phyloP scores from a whole-genome alignment of 139 green algal genomes.

The Chlorella sorokiniana region DNA sequence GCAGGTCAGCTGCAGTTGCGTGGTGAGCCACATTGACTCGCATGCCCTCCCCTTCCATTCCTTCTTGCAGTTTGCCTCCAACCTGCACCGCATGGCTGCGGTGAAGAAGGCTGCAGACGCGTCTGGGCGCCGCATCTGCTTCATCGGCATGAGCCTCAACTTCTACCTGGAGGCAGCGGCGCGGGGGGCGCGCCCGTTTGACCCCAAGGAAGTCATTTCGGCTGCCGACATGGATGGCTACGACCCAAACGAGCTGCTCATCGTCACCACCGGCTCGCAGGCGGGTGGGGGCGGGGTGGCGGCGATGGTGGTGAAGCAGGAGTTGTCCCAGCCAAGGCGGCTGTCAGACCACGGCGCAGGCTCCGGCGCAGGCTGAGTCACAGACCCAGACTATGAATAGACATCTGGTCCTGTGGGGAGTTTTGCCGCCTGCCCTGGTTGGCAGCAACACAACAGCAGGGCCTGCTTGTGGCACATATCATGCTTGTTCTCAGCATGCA shows the following conservation, averaged over 20 bases:
- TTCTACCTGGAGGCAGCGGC: conserved; percentile 95
- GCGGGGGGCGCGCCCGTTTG: conserved; percentile 73
- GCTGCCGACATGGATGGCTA: conserved; percentile 68
- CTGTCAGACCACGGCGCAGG: no score
- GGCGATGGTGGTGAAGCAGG: no score
- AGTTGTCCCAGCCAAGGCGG: no score
- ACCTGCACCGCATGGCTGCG: conserved; percentile 70
- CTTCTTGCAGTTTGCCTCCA: conserved; percentile 25
- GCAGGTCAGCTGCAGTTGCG: no score
- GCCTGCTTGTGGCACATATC: no score
- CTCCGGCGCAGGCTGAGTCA: no score
- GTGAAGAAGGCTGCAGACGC: conserved; percentile 96
- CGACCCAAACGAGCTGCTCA: conserved; percentile 87
- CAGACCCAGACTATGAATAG: no score
- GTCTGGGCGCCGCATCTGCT: conserved; percentile 83
- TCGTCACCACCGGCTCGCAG: conserved; percentile 83
- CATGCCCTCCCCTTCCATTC: not conserved
- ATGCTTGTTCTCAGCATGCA: not conserved
- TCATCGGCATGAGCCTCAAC: conserved; percentile 90
- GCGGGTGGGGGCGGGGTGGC: not conserved
- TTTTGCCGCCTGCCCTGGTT: no score
- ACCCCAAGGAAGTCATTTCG: conserved; percentile 47
- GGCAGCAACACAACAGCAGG: no score
- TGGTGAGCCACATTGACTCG: not conserved
- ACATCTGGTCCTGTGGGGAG: no score